Evolutionary conservation across 331 rosid genomes (phyloP), one percentile per base, ranked within the genome.

Genomic region (Rhamnella rubrinervis): DNA sequence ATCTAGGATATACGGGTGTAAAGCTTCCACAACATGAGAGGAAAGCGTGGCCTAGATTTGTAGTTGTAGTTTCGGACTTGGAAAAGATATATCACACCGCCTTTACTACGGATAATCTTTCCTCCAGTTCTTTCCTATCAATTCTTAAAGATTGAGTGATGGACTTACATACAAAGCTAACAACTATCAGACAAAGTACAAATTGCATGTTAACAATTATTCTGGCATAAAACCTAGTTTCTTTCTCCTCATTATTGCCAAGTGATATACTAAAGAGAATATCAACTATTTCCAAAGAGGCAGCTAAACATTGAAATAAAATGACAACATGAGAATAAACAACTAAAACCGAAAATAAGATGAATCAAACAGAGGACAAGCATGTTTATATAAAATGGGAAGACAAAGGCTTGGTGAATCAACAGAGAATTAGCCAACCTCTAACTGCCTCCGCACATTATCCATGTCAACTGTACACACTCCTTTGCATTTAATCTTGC

Each of bases 11-110:
- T 31, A n/a, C 95, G 4, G 99, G 96, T 47, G 96, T 78, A 59
- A 81, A 97, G 97, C 82, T 87, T 95, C 99, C 99, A 95, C 63
- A 95, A 77, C 98, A 95, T 95, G 78, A 95, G 87, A 82, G 98
- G 98, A 81, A 87, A 89, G 31, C 73, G 84, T 5, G 96, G 97
- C 17, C 88, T 85, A 51, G 95, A 80, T 86, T 62, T 91, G 62
- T 87, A 83, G 72, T 95, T 95, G 79, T 95, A 91, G 85, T 95
- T 89, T 79, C 98, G 85, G 39, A 97, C 98, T 55, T 96, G 85
- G 83, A 87, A 95, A 68, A 95, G 96, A 84, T 65, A 91, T 67
- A 95, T 14, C 59, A 80, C 84, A 21, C 97, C 98, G 18, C 95
- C 96, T 68, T 49, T 83, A 70, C 89, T 71, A 68, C 69, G 72